Evolutionary conservation across 1,284 basidiomycete genomes (phyloP), one percentile per base, ranked within the genome.

Genomic region (Trichosporon asahii): DNA sequence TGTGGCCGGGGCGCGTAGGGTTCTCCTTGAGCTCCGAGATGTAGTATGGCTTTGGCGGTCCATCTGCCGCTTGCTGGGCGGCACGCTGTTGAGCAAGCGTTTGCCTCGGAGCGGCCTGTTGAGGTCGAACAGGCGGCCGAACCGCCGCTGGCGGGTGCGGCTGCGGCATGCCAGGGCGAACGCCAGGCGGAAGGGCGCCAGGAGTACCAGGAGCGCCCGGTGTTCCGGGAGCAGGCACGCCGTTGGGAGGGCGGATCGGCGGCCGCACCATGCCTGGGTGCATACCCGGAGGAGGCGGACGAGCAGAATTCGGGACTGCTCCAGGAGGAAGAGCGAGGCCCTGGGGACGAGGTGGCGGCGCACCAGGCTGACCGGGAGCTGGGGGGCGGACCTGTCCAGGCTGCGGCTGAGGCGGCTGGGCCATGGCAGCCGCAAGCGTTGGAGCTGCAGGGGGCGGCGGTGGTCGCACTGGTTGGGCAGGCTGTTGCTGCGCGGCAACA

Each of bases 11-110:
- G 27, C 80, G 76, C 7, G 74, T 76, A 3, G 81, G 78, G 27
- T 80, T 80, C 33, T 82, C 81, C 44, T 69, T 79, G 15, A 80
- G 76, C 70, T 81, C 79, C 27, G 79, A 81, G 65, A 79, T 76
- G 76, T 76, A 79, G 77, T 78, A 81, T 2, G 80, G 80, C 65
- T 74, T 72, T 4, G 72, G 74, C 15, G 78, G 77, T 9, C 70
- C 73, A 49, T 78, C 75, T 21, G 76, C 61, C 0, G 68, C 65
- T 63, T 66, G 61, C 65, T 66, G 46, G 7, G 68, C 40, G 18
- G 64, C 63, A 3, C 69, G 73, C 15, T 65, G 67, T 14, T 44
- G 66, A n/a, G 60, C 66, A 31, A 69, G 66, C 2, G 69, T 61
- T 18, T 61, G 57, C 57, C 57, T 31, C 4, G 57, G 57, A 2